phyloP scores from a whole-genome alignment of 1,284 basidiomycete species.

The Fistulinella staudtii region DNA sequence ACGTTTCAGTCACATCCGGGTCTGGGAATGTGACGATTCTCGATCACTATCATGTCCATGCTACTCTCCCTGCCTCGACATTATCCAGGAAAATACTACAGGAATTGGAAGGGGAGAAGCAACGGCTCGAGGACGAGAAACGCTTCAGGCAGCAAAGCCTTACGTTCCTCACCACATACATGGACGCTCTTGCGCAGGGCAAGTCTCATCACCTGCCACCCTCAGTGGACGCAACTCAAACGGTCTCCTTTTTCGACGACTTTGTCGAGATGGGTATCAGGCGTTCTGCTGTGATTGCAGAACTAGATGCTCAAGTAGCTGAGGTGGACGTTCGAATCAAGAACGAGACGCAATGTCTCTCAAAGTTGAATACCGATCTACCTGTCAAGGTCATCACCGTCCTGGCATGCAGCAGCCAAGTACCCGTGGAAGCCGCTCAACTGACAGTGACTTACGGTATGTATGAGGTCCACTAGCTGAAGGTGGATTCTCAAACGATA shows the following conservation, averaged over 20 bases:
- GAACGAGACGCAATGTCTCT: conserved; percentile 13
- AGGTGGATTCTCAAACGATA: not conserved
- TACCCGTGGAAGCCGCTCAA: conserved; percentile 6
- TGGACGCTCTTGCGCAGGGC: conserved; percentile 26
- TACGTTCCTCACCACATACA: conserved; percentile 25
- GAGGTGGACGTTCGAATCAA: conserved; percentile 11
- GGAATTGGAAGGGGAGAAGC: conserved; percentile 12
- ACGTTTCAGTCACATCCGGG: conserved; percentile 13
- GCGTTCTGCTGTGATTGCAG: conserved; percentile 16
- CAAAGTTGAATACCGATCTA: not conserved
- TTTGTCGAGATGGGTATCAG: conserved; percentile 20
- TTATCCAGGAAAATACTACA: conserved; percentile 4
- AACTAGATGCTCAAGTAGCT: conserved; percentile 16
- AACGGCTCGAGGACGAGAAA: conserved; percentile 18
- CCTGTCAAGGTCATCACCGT: conserved; percentile 7
- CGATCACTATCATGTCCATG: conserved; percentile 17
- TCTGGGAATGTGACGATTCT: conserved; percentile 13
- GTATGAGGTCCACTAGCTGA: not conserved
- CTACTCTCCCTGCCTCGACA: too few species aligned
- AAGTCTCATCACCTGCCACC: conserved; percentile 1
- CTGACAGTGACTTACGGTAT: conserved; percentile 23
- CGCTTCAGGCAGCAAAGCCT: conserved; percentile 20
- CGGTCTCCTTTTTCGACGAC: conserved; percentile 22
- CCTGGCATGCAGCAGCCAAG: conserved; percentile 5
- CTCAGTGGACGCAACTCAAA: conserved; percentile 16